phyloP scores from a whole-genome alignment of 2,329 filamentous ascomycete species.

The Knufia fluminis region DNA sequence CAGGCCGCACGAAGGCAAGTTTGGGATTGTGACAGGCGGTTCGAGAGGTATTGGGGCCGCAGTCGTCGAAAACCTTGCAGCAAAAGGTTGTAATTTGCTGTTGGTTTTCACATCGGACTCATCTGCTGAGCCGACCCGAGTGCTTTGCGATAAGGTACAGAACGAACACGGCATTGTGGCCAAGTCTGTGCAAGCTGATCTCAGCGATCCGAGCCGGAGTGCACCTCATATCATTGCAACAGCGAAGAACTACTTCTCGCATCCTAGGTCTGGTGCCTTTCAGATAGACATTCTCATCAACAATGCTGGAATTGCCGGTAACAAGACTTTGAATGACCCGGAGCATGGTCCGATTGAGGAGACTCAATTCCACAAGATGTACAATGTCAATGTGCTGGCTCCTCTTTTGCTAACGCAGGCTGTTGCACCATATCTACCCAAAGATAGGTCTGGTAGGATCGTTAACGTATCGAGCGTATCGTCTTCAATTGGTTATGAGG shows the following conservation, averaged over 20 bases:
- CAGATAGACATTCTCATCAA: slow-evolving; percentile 51
- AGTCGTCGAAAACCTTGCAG: slow-evolving; percentile 60
- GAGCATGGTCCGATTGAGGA: slow-evolving; percentile 31
- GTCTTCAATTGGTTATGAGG: slow-evolving; percentile 43
- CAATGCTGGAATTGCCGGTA: slow-evolving; percentile 46
- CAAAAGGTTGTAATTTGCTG: slow-evolving; percentile 59
- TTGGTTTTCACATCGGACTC: slow-evolving; percentile 63
- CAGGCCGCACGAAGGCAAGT: slow-evolving; percentile 57
- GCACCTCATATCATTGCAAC: slow-evolving; percentile 47
- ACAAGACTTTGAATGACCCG: slow-evolving; percentile 51
- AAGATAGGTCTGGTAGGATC: slow-evolving; percentile 49
- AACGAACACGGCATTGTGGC: slow-evolving; percentile 51
- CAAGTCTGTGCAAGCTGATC: slow-evolving; percentile 57
- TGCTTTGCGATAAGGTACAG: slow-evolving; percentile 49
- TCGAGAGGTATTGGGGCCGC: slow-evolving; percentile 70
- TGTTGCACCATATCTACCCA: slow-evolving; percentile 46
- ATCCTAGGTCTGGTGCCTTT: slow-evolving; percentile 41
- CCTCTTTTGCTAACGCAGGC: slow-evolving; percentile 49
- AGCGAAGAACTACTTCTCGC: slow-evolving; percentile 50
- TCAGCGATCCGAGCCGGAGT: slow-evolving; percentile 54
- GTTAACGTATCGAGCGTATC: slow-evolving; percentile 50
- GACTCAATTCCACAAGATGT: slow-evolving; percentile 47
- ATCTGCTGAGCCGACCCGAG: slow-evolving; percentile 43
- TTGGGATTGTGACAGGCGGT: slow-evolving; percentile 70
- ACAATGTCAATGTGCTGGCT: slow-evolving; percentile 50